phyloP scores from a whole-genome alignment of 106 monocot species.

The Amphibolis antarctica region DNA sequence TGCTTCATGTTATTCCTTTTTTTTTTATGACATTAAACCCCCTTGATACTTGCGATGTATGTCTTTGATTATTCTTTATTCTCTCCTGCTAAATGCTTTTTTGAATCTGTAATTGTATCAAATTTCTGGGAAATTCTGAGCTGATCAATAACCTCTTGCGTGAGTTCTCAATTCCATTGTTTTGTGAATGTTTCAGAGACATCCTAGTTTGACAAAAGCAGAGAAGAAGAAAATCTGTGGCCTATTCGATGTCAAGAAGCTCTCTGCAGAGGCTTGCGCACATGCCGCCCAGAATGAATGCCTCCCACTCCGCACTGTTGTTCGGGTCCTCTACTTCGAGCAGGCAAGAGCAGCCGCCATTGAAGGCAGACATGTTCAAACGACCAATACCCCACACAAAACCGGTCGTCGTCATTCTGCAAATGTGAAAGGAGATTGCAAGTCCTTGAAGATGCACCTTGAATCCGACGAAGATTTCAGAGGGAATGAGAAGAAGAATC shows the following conservation, averaged over 20 bases:
- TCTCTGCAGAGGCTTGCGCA: conserved; percentile 47
- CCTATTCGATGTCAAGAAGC: conserved; percentile 57
- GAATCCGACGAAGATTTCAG: conserved; percentile 12
- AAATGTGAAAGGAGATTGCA: conserved; percentile 14
- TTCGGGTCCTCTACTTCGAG: conserved; percentile 80
- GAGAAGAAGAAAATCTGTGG: conserved; percentile 58
- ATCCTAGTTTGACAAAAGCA: conserved; percentile 39
- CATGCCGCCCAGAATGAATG: conserved; percentile 68
- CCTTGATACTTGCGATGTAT: too few species aligned
- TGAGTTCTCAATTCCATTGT: not conserved
- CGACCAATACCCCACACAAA: conserved; percentile 4
- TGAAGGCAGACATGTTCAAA: not conserved
- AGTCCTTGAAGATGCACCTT: conserved; percentile 6
- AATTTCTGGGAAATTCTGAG: too few species aligned
- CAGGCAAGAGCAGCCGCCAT: conserved; percentile 26
- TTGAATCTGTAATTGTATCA: too few species aligned
- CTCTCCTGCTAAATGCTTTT: too few species aligned
- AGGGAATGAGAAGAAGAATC: conserved; percentile 13
- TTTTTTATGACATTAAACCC: too few species aligned
- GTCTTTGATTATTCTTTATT: too few species aligned
- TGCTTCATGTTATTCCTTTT: too few species aligned
- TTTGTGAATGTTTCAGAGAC: conserved; percentile 29
- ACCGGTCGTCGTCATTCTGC: conserved; percentile 12
- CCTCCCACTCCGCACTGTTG: conserved; percentile 58
- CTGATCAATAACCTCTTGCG: not conserved